Percentiles rank a stretch among this genome's conserved stretches.
Conservation (phyloP, 371 early-diverging fungal genomes). For the Basidiobolus meristosporus region DNA sequence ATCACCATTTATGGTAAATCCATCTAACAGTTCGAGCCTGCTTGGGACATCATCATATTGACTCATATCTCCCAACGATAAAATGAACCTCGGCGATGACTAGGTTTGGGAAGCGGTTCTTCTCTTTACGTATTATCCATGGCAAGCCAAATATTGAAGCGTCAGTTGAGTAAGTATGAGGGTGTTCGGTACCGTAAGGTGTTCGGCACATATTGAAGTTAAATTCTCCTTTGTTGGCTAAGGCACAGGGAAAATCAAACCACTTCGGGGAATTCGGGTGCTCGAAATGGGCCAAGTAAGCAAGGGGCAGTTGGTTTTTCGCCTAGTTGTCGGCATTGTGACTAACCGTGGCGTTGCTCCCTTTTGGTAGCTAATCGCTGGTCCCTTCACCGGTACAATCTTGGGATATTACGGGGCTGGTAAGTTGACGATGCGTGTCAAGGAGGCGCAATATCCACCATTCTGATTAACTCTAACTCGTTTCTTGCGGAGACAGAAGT, state of each 20-base stretch:
- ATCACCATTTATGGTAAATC: too few relatives aligned
- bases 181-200: too few relatives aligned
- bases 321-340: background rate
- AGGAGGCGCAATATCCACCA: background rate
- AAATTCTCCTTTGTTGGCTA: too few relatives aligned
- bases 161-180: too few relatives aligned
- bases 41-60: too few relatives aligned
- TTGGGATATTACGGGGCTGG: slow-evolving; percentile 12
- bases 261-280: slow-evolving; percentile 21
- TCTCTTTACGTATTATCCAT: too few relatives aligned
- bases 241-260: slow-evolving; percentile 6
- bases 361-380: slow-evolving; percentile 19
- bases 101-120: too few relatives aligned
- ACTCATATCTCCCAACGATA: too few relatives aligned
- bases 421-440: background rate
- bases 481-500: slow-evolving; percentile 18
- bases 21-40: too few relatives aligned
- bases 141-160: too few relatives aligned
- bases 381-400: slow-evolving; percentile 28
- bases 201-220: too few relatives aligned
- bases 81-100: too few relatives aligned
- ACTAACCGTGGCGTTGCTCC: background rate
- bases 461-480: background rate
- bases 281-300: slow-evolving; percentile 25
- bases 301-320: background rate